Evolutionary conservation across 2,329 filamentous ascomycete species (phyloP).

Genomic region (Mariannaea sp.): DNA sequence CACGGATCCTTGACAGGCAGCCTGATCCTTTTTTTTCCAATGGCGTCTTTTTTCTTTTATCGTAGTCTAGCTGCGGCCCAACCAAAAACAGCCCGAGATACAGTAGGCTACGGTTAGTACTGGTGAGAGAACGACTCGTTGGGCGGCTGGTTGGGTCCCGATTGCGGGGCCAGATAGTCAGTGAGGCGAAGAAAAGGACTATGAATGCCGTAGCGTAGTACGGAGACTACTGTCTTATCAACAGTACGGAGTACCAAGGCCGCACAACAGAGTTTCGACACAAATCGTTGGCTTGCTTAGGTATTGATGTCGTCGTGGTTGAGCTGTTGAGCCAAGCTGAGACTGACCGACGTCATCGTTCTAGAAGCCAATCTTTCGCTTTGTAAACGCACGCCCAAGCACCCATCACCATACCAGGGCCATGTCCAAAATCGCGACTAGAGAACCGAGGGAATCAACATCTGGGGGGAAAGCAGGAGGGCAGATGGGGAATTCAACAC

Average conservation of each 20-base stretch:
- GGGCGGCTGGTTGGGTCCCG: constrained; percentile 2
- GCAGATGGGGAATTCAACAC: no score
- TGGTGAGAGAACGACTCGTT: no score
- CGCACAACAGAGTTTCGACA: no score
- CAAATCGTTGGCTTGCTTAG: no score
- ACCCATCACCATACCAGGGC: background rate
- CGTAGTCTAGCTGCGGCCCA: no score
- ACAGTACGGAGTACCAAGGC: no score
- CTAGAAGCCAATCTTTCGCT: background rate
- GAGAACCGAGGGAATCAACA: no score
- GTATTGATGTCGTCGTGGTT: background rate
- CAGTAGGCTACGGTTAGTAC: no score
- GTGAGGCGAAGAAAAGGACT: background rate
- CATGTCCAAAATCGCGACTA: no score
- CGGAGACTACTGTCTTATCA: background rate
- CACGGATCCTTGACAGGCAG: background rate
- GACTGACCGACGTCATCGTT: constrained; percentile 21
- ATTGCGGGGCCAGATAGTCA: background rate
- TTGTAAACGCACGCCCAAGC: background rate
- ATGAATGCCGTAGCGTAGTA: constrained; percentile 10
- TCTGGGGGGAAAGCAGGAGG: no score
- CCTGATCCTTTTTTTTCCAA: background rate
- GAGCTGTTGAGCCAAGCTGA: constrained; percentile 2
- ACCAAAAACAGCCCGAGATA: background rate
- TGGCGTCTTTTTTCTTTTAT: no score